Percentiles rank a stretch among this genome's conserved stretches.
These are phyloP conservation scores for Komagataella pseudopastoris DNA, from an alignment of 805 yeast genomes.

Conservation along the genomic window DNA sequence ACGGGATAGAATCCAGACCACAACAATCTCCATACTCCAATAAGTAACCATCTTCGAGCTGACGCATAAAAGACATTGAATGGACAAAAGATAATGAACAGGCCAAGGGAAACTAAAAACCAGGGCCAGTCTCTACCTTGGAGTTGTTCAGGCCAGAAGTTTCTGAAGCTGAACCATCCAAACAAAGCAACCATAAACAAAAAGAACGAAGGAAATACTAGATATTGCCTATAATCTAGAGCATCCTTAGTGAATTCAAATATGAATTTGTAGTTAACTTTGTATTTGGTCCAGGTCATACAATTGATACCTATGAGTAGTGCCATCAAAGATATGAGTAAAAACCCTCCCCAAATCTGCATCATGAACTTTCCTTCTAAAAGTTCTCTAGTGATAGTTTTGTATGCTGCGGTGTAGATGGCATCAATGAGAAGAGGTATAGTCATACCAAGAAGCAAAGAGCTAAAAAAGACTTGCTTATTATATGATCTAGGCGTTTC, in stretches of 20 bases:
- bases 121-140: conserved; percentile 74
- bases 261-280: conserved; percentile 83
- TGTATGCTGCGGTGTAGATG: conserved; percentile 26
- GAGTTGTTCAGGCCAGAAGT: conserved; percentile 46
- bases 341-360: conserved; percentile 91
- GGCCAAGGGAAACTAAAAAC: conserved; percentile 45
- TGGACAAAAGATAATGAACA: conserved; percentile 46
- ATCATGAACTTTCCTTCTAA: conserved; percentile 50
- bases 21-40: conserved; percentile 57
- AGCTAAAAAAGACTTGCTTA: conserved; percentile 41
- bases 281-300: conserved; percentile 55
- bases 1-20: conserved; percentile 88
- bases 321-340: conserved; percentile 46
- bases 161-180: conserved; percentile 63
- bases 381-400: conserved; percentile 21
- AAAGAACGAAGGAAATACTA: conserved; percentile 48
- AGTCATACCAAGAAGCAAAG: conserved; percentile 57
- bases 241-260: conserved; percentile 73
- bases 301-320: conserved; percentile 58
- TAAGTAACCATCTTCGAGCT: conserved; percentile 69
- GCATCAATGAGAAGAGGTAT: conserved; percentile 57
- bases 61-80: conserved; percentile 37
- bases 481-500: conserved; percentile 26
- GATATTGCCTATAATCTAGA: conserved; percentile 51
- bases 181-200: conserved; percentile 45